Percentiles rank a stretch among this genome's conserved stretches.
phyloP scores from a whole-genome alignment of 192 early-diverging fungal genomes.

The Dimargaris xerosporica region DNA sequence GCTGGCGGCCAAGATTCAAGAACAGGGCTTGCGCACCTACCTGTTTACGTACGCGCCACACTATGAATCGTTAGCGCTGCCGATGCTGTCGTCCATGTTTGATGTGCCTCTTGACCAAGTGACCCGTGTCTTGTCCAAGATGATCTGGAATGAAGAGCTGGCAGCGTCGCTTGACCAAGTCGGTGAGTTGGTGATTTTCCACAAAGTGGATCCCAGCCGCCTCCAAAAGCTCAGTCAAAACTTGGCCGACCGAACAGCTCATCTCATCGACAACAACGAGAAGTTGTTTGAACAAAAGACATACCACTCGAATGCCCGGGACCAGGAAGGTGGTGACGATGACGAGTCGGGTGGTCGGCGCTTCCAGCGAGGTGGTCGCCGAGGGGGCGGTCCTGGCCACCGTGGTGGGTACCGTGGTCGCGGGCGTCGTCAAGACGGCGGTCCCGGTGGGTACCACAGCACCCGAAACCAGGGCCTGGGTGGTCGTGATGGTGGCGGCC shows the following conservation, averaged over 20 bases:
- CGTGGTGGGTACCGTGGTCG: conserved; percentile 15
- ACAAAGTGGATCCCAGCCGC: conserved; percentile 51
- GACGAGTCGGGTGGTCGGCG: conserved; percentile 18
- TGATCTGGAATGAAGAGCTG: conserved; percentile 90
- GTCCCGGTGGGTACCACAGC: conserved; percentile 17
- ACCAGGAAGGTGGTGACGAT: conserved; percentile 17
- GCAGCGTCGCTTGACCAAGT: conserved; percentile 79
- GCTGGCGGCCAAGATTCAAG: conserved; percentile 81
- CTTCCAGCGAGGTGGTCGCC: conserved; percentile 21
- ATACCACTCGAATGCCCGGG: conserved; percentile 23
- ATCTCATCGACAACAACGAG: conserved; percentile 84
- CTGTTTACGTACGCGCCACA: conserved; percentile 82
- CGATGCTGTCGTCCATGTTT: conserved; percentile 80
- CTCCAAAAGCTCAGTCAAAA: conserved; percentile 76
- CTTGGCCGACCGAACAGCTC: conserved; percentile 73
- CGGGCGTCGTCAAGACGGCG: conserved; percentile 12
- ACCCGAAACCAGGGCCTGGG: conserved; percentile 8
- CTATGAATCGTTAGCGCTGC: conserved; percentile 77
- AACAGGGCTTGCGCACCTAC: conserved; percentile 92
- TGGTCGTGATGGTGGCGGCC: background rate
- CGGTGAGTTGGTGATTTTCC: conserved; percentile 59
- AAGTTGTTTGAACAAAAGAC: conserved; percentile 67
- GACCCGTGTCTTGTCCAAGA: conserved; percentile 67
- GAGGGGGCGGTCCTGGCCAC: conserved; percentile 13
- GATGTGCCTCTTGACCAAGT: conserved; percentile 47